Percentiles rank a stretch among this genome's conserved stretches.
Evolutionary conservation across 2,329 filamentous ascomycete genomes (phyloP).

Genomic region (Penicillium sp.): DNA sequence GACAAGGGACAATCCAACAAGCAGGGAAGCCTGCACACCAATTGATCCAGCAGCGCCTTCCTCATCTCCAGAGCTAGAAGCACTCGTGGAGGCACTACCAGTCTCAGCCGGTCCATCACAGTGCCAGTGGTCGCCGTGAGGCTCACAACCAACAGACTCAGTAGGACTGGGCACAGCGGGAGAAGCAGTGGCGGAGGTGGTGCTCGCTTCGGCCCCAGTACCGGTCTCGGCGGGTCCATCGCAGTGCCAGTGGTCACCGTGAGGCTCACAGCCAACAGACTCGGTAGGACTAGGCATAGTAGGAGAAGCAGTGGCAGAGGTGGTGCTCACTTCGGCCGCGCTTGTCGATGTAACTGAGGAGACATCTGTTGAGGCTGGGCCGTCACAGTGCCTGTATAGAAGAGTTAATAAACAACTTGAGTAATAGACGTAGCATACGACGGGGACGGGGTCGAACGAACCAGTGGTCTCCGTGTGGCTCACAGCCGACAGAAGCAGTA

Average conservation of each 20-base stretch:
- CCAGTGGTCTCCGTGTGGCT: slow-evolving; percentile 30
- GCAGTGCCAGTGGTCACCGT: slow-evolving; percentile 26
- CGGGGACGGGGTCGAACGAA: slow-evolving; percentile 3
- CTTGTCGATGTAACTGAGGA: not conserved
- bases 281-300: slow-evolving; percentile 21
- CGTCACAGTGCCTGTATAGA: slow-evolving; percentile 30
- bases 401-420: not conserved
- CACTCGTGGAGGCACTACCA: not conserved
- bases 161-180: slow-evolving; percentile 21
- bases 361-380: slow-evolving; percentile 17
- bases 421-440: not conserved
- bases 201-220: not conserved
- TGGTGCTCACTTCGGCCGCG: not conserved
- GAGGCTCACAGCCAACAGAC: slow-evolving; percentile 18
- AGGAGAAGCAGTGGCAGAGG: not conserved
- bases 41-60: not conserved
- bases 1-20: not conserved
- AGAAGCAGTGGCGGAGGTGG: slow-evolving; percentile 7
- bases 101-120: slow-evolving; percentile 19
- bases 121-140: slow-evolving; percentile 25
- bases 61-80: not conserved
- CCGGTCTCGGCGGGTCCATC: slow-evolving; percentile 15
- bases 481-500: slow-evolving; percentile 28
- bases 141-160: slow-evolving; percentile 20
- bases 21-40: not conserved